Conservation (phyloP, 2,329 filamentous ascomycete genomes). For the Cytospora mali region DNA sequence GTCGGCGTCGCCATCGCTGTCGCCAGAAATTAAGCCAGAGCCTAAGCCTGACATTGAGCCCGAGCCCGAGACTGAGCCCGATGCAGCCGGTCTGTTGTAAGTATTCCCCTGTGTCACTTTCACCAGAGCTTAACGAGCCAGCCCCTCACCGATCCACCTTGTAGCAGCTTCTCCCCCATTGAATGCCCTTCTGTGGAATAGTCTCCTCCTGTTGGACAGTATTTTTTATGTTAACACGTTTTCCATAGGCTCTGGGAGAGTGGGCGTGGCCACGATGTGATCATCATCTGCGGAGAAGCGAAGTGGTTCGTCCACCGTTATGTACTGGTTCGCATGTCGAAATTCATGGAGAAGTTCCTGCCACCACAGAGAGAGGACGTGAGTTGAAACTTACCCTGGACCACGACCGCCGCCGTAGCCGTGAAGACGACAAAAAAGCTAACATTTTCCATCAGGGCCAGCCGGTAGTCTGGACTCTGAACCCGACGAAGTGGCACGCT, state of each 20-base stretch:
- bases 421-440: neutral
- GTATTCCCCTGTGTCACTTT: too few relatives aligned
- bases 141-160: too few relatives aligned
- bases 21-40: neutral
- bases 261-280: slow-evolving; percentile 4
- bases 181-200: too few relatives aligned
- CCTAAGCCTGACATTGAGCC: neutral
- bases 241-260: slow-evolving; percentile 12
- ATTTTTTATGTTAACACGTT: slow-evolving; percentile 5
- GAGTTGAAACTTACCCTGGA: slow-evolving; percentile 3
- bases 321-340: slow-evolving; percentile 21
- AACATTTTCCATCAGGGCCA: slow-evolving; percentile 8
- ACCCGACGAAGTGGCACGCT: slow-evolving; percentile 27
- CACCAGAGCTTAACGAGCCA: neutral
- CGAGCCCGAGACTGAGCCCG: neutral
- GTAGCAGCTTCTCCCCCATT: too few relatives aligned
- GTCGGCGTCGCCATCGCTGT: neutral
- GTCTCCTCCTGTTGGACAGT: too few relatives aligned
- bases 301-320: slow-evolving; percentile 25
- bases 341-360: slow-evolving; percentile 22
- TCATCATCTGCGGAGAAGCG: slow-evolving; percentile 4
- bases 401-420: neutral
- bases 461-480: slow-evolving; percentile 17
- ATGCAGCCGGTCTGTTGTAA: neutral
- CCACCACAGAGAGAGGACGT: slow-evolving; percentile 17